Evolutionary conservation across 108 stramenopile species (phyloP), one percentile per base, ranked within the genome.

Genomic region (Conticribra guillardii): DNA sequence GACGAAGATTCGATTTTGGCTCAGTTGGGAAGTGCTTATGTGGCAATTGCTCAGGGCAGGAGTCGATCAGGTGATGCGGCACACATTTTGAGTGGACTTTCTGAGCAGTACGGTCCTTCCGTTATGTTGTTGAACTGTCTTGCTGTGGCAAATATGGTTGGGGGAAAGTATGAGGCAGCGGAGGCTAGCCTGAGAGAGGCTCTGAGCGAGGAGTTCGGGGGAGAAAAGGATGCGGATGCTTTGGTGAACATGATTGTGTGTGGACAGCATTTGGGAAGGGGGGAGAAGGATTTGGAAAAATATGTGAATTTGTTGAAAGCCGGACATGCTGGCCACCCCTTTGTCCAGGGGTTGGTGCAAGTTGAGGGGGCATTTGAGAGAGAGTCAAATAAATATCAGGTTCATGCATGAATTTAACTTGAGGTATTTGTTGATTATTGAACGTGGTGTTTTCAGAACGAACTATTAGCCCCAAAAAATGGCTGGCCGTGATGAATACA

Each of bases 1-100:
- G 98, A 98, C 67, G 98, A 99, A 76, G 98, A 99, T 74, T 84
- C 95, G 18, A 85, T 96, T n/a, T 79, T 99, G 72, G 95, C 96
- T 1, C 96, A 97, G 84, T 82, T 99, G 19, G 81, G 84, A 34
- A 57, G 64, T 37, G 96, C 96, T 18, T 90, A 97, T 56, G 67
- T 98, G 26, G 84, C 90, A 52, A 58, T 99, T 52, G 93, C 89
- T 0, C 75, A 87, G 31, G 97, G 97, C 50, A 82, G 83, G n/a
- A 84, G 77, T 37, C 80, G 73, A 37, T 81, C 81, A 31, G 83
- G 78, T 34, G 97, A 99, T 82, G 98, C 98, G 4, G 77, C 86
- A 8, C 96, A 98, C 72, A 82, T 89, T 47, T 85, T 95, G 52
- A 84, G 84, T 37, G 87, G 91, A 24, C 82, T 98, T 51, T 91